Evolutionary conservation across 805 yeast genomes (phyloP), one percentile per base, ranked within the genome.

Genomic region (Candida coquimbonensis): DNA sequence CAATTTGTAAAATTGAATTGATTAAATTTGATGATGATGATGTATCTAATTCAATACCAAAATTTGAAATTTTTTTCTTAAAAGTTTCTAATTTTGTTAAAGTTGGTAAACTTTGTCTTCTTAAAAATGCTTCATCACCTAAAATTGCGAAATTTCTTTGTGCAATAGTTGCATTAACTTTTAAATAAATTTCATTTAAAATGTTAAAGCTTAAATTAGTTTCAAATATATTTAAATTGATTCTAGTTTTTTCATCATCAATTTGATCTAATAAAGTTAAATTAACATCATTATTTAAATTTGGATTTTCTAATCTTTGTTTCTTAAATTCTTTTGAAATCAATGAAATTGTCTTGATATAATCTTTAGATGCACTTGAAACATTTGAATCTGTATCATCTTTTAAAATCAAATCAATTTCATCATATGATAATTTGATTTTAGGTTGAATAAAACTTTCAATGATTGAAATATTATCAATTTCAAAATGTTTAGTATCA

Each of bases 21-120:
- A 87, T 83, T 50, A 91, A 72, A 1, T 86, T 70, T 1, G 86
- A 80, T 0, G 95, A 73, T 12, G 81, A 76, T 1, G 86, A 70
- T 2, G 93, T 80, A 60, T 91, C 96, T 48, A 91, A 70, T 31
- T 76, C 70, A 48, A 80, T 71, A 2, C 87, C 87, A 51, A 83
- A 70, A 46, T 78, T 73, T 11, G 79, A 70, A 31, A 90, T 80
- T 55, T 83, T 85, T 51, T 80, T 75, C 43, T 82, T 78, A 61
- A 93, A 85, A 3, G 84, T 77, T 57, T 87, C 93, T 65, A 91
- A 71, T 58, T 89, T 86, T 33, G 81, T 83, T 47, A 83, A 68
- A 5, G 91, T 80, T 25, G 99, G 99, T 52, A 84, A 78, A 3
- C 86, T 75, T 54, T 90, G 96, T 60, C 95, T 84, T 65, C 98